A percentile compares a stretch with the other conserved stretches of the same genome.
These are phyloP conservation scores for Arctium minus DNA, from an alignment of 129 eudicot species.

Conservation along the genomic window DNA sequence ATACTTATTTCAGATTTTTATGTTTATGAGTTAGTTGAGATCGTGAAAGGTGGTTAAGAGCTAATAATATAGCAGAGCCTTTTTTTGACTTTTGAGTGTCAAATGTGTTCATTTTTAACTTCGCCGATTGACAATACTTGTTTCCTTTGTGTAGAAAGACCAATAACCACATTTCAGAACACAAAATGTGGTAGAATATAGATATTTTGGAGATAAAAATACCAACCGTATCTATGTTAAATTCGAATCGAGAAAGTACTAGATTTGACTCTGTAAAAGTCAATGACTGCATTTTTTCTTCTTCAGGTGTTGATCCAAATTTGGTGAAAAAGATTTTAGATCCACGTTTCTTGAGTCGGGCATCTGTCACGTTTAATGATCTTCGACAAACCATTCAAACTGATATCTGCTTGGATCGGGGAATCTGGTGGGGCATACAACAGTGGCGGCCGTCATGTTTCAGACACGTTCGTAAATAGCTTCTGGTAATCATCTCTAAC, in stretches of 20 bases:
- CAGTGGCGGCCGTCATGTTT: conserved; percentile 77
- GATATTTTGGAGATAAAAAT: not conserved
- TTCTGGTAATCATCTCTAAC: conserved; percentile 69
- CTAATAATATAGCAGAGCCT: too few relatives aligned
- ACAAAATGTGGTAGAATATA: not conserved
- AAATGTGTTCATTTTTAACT: not conserved
- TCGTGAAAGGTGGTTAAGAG: not conserved
- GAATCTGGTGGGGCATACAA: conserved; percentile 97
- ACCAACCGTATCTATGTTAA: not conserved
- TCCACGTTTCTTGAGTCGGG: conserved; percentile 60
- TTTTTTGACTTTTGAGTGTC: conserved; percentile 7
- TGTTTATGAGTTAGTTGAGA: not conserved
- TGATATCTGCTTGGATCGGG: conserved; percentile 82
- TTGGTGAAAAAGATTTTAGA: conserved; percentile 69
- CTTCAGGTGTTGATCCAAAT: conserved; percentile 71
- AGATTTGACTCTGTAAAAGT: conserved; percentile 4
- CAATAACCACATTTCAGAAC: not conserved
- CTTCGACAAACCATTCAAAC: conserved; percentile 46
- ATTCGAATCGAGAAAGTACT: not conserved
- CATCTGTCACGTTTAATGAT: conserved; percentile 47
- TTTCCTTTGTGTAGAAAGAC: not conserved
- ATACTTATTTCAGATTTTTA: not conserved
- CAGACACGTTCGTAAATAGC: conserved; percentile 78
- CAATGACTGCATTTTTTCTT: conserved; percentile 5
- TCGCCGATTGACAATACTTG: not conserved